Evolutionary conservation across 2,329 filamentous ascomycete genomes (phyloP).

Genomic region (Sodiomyces alkalinus): DNA sequence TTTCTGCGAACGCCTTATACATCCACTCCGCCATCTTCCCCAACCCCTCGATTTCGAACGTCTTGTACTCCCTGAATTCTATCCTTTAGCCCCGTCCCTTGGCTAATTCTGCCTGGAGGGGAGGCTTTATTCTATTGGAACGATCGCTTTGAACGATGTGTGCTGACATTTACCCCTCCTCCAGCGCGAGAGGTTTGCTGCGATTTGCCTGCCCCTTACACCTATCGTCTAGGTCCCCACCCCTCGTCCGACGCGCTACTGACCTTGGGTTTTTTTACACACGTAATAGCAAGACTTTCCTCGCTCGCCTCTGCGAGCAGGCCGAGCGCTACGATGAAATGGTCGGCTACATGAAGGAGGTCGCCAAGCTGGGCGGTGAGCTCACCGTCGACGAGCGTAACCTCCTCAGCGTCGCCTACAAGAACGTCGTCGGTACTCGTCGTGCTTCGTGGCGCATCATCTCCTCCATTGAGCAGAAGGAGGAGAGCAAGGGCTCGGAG

Average conservation of each 20-base stretch:
- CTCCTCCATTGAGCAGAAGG: slow-evolving; percentile 99
- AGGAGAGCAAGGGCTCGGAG: slow-evolving; percentile 95
- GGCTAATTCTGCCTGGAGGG: too few relatives aligned
- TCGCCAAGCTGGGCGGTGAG: slow-evolving; percentile 73
- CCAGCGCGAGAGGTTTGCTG: slow-evolving; percentile 54
- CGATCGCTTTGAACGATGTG: slow-evolving; percentile 3
- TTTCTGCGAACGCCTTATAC: too few relatives aligned
- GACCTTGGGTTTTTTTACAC: slow-evolving; percentile 3
- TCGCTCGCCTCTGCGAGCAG: slow-evolving; percentile 99
- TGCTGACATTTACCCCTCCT: slow-evolving; percentile 21
- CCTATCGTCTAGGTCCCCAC: slow-evolving; percentile 4
- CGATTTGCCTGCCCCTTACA: slow-evolving; percentile 3
- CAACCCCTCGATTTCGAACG: too few relatives aligned
- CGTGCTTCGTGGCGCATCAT: slow-evolving; percentile 99
- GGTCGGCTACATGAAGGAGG: slow-evolving; percentile 99
- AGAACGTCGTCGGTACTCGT: slow-evolving; percentile 97
- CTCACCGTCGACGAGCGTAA: slow-evolving; percentile 95
- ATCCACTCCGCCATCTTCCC: too few relatives aligned
- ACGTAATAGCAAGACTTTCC: slow-evolving; percentile 84
- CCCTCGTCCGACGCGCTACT: slow-evolving; percentile 5
- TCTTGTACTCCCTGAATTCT: too few relatives aligned
- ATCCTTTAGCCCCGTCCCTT: too few relatives aligned
- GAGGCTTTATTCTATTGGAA: too few relatives aligned
- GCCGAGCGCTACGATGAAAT: slow-evolving; percentile 99
- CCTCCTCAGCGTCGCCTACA: slow-evolving; percentile 97